Base-by-base conservation (phyloP, 345 rosid species). In the Linum usitatissimum region DNA sequence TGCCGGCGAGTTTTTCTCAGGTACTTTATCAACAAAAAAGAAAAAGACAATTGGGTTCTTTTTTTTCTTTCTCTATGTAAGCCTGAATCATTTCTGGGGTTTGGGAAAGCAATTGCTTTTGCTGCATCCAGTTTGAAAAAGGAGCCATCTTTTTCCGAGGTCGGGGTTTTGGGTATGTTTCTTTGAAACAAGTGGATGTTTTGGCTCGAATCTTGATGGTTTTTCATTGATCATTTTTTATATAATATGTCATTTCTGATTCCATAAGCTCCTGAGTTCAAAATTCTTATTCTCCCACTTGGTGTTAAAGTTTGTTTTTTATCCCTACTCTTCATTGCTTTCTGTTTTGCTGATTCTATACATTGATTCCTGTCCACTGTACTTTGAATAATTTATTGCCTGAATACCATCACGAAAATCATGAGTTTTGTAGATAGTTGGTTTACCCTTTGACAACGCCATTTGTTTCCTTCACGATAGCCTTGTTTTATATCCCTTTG, bases 1-100 rank as follows among this genome's bases (percentile, higher is more conserved):
- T 55, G 84, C 87, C 48, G 91, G 90, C 68, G 94, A 93, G 81
- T 93, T 83, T 76, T 59, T 70, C 65, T 71, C 64, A 15, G 98
- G 98, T 92, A 72, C 21, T 18, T 18, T 5, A 54, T 1, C 51
- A 45, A 45, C 17, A 10, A 15, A 10, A 10, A 15, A 23, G 28
- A 23, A 23, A 23, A 23, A 23, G 28, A 23, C 28, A 23, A 31
- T 8, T 21, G 17, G 28, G 17, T 61, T 45, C 53, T 51, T 21
- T 12, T 68, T 30, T 69, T 2, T 36, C 18, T 10, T 18, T 21
- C 61, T 12, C 31, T 40, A 18, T 15, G 9, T 2, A 12, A 9
- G 6, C 36, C 20, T 42, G 38, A 34, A 34, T 45, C 51, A 12
- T 45, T 45, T 45, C 51, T 45, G 51, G 28, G 51, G 51, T 45